Percentiles rank a stretch among this genome's conserved stretches.
Evolutionary conservation across 352 stramenopile genomes (phyloP).

Genomic region (Globisporangium lucens): DNA sequence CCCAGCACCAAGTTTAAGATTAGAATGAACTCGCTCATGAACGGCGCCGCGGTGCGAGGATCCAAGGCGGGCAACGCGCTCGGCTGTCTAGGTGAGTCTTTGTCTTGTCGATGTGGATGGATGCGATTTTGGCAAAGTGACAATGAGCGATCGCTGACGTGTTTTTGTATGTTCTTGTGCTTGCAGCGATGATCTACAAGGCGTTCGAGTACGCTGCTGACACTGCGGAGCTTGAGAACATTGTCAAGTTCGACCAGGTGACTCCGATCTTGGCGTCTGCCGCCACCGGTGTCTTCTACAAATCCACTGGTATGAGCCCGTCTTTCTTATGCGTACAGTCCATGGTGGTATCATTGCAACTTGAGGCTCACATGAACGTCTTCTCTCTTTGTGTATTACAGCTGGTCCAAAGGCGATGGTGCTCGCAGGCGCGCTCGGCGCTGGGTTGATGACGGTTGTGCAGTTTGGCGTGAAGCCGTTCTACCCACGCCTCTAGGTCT

Average conservation of each 20-base stretch:
- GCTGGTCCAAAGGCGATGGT: slow-evolving; percentile 81
- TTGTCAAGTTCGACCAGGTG: slow-evolving; percentile 81
- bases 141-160: slow-evolving; percentile 10
- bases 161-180: slow-evolving; percentile 12
- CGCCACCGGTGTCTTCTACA: slow-evolving; percentile 84
- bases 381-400: not conserved
- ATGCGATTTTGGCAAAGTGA: not conserved
- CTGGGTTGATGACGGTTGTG: slow-evolving; percentile 78
- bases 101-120: not conserved
- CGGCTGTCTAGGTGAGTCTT: slow-evolving; percentile 61
- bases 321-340: not conserved
- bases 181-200: slow-evolving; percentile 86
- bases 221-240: slow-evolving; percentile 76
- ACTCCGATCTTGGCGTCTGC: slow-evolving; percentile 80
- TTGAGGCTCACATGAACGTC: not conserved
- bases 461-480: slow-evolving; percentile 87
- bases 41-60: slow-evolving; percentile 70
- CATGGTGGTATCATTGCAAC: not conserved
- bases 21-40: slow-evolving; percentile 87
- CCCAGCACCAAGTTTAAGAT: slow-evolving; percentile 88
- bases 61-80: slow-evolving; percentile 86
- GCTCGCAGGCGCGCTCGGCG: slow-evolving; percentile 72
- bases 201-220: slow-evolving; percentile 80
- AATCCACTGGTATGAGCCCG: slow-evolving; percentile 52
- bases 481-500: slow-evolving; percentile 72